Evolutionary conservation across 2,329 filamentous ascomycete species (phyloP), one percentile per base, ranked within the genome.

Genomic region (Trichoderma hamatum): DNA sequence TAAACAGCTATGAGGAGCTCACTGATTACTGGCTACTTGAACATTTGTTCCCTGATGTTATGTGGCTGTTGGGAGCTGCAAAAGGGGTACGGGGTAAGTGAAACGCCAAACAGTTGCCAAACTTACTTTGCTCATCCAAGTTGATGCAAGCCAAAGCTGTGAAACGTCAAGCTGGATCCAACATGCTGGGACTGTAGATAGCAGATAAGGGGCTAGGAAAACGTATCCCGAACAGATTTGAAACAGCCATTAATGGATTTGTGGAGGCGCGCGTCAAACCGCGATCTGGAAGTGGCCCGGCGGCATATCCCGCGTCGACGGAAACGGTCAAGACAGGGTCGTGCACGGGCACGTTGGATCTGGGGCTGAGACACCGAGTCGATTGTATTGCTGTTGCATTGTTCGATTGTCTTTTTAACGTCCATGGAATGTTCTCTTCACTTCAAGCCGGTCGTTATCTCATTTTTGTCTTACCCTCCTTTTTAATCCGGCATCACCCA

Each of bases 201-300:
- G 30, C 36, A 19, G 11, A 13, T 6, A 13, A 28, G 54, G 26
- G 26, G 24, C 16, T 36, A 21, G 19, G 5, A 24, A 64, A 26
- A 32, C 46, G 10, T 51, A 43, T 14, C 54, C 52, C 28, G 54
- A 58, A 28, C 39, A 55, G 21, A 11, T 56, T 56, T 65, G 52
- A 65, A 65, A 65, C 52, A 65, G 34, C 26, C 36, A 65, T 65
- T 24, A 55, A 65, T 43, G 34, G 34, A 46, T 67, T 54, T 51
- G 51, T 59, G 63, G 54, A 67, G 63, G 63, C 63, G 63, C 63
- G 63, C 63, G 63, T 49, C 54, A 65, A 65, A 21, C 49, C 36
- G n/a, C 19, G 51, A 58, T 51, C 28, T 39, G 28, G 54, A 51
- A 34, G 43, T 14, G 11, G 62, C 16, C 34, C 51, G 36, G 63